phyloP scores from a whole-genome alignment of 257 asterid species.

The Schizonepeta tenuifolia region DNA sequence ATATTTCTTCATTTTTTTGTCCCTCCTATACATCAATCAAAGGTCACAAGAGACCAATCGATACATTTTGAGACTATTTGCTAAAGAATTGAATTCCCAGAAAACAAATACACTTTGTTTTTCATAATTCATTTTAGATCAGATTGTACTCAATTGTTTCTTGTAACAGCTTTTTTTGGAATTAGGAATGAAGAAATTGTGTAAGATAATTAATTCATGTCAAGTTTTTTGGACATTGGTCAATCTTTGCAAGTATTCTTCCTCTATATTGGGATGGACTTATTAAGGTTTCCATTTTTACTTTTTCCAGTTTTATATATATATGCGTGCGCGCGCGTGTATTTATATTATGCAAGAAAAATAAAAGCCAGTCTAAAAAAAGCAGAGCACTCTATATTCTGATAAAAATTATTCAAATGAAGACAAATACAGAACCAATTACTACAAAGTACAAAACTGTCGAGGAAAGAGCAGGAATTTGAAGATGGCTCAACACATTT shows the following conservation, averaged over 20 bases:
- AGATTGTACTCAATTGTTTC: constrained; percentile 1
- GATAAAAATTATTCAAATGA: not conserved
- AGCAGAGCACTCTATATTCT: constrained; percentile 9
- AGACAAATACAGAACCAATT: constrained; percentile 16
- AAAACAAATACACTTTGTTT: not conserved
- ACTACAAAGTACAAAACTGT: constrained; percentile 34
- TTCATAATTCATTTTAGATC: not conserved
- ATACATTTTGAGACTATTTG: not conserved
- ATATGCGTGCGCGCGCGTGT: too few species aligned
- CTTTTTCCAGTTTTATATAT: not conserved
- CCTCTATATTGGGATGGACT: not conserved
- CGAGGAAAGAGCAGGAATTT: constrained; percentile 24
- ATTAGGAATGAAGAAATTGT: not conserved
- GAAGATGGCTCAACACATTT: constrained; percentile 31
- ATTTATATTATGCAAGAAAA: not conserved
- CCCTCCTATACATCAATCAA: constrained; percentile 12
- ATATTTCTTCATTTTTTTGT: constrained; percentile 31
- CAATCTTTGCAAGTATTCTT: not conserved
- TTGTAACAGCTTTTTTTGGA: not conserved
- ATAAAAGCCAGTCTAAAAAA: not conserved
- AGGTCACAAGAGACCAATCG: constrained; percentile 19
- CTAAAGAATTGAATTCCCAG: not conserved
- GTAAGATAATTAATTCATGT: not conserved
- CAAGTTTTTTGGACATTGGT: not conserved
- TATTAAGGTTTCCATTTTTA: not conserved